These are phyloP conservation scores for Aureobasidium melanogenum DNA, from an alignment of 2,329 filamentous ascomycete species.

Conservation along the genomic window DNA sequence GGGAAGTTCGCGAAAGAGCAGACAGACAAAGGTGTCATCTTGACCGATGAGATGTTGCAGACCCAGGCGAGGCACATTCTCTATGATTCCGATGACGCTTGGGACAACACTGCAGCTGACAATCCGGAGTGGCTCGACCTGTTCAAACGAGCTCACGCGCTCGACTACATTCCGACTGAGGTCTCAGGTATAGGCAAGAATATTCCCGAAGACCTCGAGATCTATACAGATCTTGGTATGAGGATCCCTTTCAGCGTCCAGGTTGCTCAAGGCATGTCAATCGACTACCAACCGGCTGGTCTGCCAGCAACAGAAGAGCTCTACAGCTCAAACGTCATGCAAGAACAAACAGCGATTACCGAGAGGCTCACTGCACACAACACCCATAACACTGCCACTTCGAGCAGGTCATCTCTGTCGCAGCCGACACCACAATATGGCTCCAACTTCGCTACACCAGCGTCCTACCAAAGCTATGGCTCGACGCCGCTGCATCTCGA, in stretches of 20 bases:
- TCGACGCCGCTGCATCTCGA: not conserved
- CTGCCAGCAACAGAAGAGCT: not conserved
- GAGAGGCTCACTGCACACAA: not conserved
- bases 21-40: conserved; percentile 28
- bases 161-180: conserved; percentile 27
- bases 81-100: conserved; percentile 41
- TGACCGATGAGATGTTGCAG: conserved; percentile 44
- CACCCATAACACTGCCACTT: not conserved
- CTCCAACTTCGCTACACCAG: not conserved
- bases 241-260: conserved; percentile 20
- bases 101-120: conserved; percentile 35
- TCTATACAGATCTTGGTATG: conserved; percentile 27
- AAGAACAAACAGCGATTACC: not conserved
- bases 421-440: not conserved
- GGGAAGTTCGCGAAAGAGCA: conserved; percentile 36
- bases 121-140: conserved; percentile 39
- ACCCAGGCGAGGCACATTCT: conserved; percentile 37
- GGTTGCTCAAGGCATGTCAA: not conserved
- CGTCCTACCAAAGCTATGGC: not conserved
- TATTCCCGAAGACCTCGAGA: conserved; percentile 27
- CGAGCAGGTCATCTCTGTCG: not conserved
- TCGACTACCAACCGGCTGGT: not conserved
- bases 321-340: not conserved
- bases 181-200: conserved; percentile 24
- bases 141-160: conserved; percentile 41